Evolutionary conservation across 1,284 basidiomycete genomes (phyloP).

Genomic region (Tilletia horrida): DNA sequence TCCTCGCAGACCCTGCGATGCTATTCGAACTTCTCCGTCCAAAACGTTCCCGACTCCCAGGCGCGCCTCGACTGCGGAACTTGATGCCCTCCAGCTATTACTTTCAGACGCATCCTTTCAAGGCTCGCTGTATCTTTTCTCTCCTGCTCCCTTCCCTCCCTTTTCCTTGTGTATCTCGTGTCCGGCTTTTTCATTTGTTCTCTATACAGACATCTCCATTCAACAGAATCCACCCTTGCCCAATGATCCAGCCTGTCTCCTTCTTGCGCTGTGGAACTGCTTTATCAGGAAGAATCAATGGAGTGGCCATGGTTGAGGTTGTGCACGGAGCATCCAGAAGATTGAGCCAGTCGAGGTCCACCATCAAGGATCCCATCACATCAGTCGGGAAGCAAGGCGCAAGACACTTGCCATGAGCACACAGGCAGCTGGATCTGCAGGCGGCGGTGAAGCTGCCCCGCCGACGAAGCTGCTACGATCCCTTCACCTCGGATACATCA

Average conservation of each 20-base stretch:
- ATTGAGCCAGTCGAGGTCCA: background rate
- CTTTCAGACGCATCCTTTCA: background rate
- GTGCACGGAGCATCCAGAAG: too few relatives aligned
- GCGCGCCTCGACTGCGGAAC: too few relatives aligned
- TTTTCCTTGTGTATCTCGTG: background rate
- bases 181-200: background rate
- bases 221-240: background rate
- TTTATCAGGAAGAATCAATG: too few relatives aligned
- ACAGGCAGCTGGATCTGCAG: background rate
- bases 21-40: too few relatives aligned
- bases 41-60: background rate
- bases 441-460: background rate
- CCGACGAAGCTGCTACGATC: background rate
- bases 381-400: background rate
- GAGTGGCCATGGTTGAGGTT: too few relatives aligned
- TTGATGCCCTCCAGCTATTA: too few relatives aligned
- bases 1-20: too few relatives aligned
- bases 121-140: background rate
- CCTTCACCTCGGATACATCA: constrained; percentile 15
- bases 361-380: background rate
- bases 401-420: background rate
- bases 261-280: too few relatives aligned
- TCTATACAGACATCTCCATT: background rate
- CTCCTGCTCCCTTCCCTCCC: background rate
- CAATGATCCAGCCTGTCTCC: too few relatives aligned